Evolutionary conservation across 495 filamentous ascomycete genomes (phyloP), one percentile per base, ranked within the genome.

Genomic region (Melanomma pulvis-pyrius): DNA sequence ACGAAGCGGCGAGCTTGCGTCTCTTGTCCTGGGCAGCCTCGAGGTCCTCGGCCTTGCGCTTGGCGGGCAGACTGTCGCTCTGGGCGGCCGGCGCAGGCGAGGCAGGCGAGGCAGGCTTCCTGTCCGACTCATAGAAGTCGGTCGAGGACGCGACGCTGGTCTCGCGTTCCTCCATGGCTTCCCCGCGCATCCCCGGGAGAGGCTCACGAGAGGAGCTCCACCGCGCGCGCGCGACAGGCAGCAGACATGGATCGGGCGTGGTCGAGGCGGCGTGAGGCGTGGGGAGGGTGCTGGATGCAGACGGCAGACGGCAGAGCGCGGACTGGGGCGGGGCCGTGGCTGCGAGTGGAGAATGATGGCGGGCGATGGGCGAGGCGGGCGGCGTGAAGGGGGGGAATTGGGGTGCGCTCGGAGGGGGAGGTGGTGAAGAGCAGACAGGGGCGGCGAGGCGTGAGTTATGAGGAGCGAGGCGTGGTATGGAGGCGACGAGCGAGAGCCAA

Each of bases 151-250:
- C 32, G 36, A 59, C 32, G 54, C 69, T 68, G 2, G 55, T 32
- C 19, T 69, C 61, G 19, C 66, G 66, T 26, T 69, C 70, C 52
- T 72, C 70, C 70, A 72, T 72, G 47, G 64, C 51, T 21, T 34
- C 55, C 22, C 32, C 57, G 46, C 41, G 22, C 62, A 39, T 56
- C 50, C 52, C 51, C 62, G 19, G 44, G 58, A 50, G 49, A 21
- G 36, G 51, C 63, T 70, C 63, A 70, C 53, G 53, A 39, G 47
- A 28, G 62, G 63, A 58, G 52, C 61, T 60, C 61, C 55, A 61
- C 61, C 49, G 3, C 36, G 12, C 24, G 51, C 39, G 44, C 51
- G 50, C 39, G 44, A 47, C 39, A 61, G 55, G 59, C 59, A 34
- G 63, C 36, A 44, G 59, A 63, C 68, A 71, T 71, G 56, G 55